Evolutionary conservation across 2,329 filamentous ascomycete genomes (phyloP), one percentile per base, ranked within the genome.

Genomic region (Talaromyces rugulosus): DNA sequence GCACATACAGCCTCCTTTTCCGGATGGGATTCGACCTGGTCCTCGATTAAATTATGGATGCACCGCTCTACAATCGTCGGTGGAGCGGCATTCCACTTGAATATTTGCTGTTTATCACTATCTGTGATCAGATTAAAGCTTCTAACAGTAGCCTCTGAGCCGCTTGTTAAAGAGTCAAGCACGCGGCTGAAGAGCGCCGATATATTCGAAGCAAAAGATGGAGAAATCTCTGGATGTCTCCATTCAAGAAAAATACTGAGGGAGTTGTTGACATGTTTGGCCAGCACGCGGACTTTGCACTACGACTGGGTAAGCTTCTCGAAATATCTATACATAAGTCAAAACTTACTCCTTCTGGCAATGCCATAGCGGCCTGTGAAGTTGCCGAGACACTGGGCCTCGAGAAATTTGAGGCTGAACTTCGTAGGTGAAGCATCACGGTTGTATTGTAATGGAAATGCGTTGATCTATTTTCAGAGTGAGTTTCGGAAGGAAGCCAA

Each of bases 101-200:
- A 69, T 50, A 87, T 80, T 60, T 85, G 83, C 4, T 81, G 76
- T 64, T 82, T 81, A 65, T 87, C 85, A 8, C 80, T 75, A 55
- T 84, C 80, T 12, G 79, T 85, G 66, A 87, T 85, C 3, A 85
- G 74, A 68, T 85, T 81, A 30, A 82, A 71, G 23, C 82, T 73
- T 5, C 74, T 78, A 57, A 85, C 73, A 4, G 74, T 71, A 16
- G 72, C 74, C 9, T 77, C 74, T 0, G 80, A 78, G 3, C 72
- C 69, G 2, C 76, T 72, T 12, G 86, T 64, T 1, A 85, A 77
- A 18, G 78, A 72, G 12, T 78, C 73, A 16, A 87, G 71, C 0
- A 85, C 80, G 28, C 80, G 78, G 44, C 83, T 82, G 52, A 87
- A 85, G 0, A 82, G 82, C 62, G 78, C 77, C 16, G 81, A 79